Evolutionary conservation across 1,284 basidiomycete species (phyloP).

Genomic region (Melampsora allii-populina): DNA sequence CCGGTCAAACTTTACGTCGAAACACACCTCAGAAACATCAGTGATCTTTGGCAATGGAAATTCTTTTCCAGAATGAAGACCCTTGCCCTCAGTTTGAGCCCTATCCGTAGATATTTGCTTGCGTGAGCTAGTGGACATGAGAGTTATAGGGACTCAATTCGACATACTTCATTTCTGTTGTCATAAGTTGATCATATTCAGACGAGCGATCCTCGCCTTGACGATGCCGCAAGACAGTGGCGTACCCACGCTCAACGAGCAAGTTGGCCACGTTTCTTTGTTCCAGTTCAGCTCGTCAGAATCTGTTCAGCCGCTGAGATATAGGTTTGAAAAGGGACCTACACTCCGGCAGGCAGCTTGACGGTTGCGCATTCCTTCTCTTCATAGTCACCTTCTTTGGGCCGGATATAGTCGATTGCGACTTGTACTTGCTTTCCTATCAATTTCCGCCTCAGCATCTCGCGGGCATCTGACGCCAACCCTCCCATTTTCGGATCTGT

Average conservation of each 20-base stretch:
- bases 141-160: constrained; percentile 17
- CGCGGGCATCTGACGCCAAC: constrained; percentile 86
- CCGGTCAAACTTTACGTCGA: not conserved
- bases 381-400: constrained; percentile 88
- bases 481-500: constrained; percentile 82
- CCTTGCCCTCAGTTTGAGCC: constrained; percentile 72
- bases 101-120: not conserved
- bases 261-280: constrained; percentile 85
- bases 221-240: constrained; percentile 82
- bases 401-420: constrained; percentile 79
- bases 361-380: constrained; percentile 73
- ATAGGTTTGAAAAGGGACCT: not conserved
- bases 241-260: constrained; percentile 86
- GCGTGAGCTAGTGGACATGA: constrained; percentile 54
- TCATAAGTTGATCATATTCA: constrained; percentile 91
- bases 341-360: constrained; percentile 40
- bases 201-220: constrained; percentile 87
- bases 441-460: constrained; percentile 79
- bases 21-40: constrained; percentile 78
- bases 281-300: not conserved
- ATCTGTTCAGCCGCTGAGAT: not conserved
- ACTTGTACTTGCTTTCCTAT: constrained; percentile 86
- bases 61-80: constrained; percentile 91
- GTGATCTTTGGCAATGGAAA: constrained; percentile 63
- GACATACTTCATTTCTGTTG: constrained; percentile 79